phyloP scores from a whole-genome alignment of 805 yeast species.

The Metschnikowia cerradonensis region DNA sequence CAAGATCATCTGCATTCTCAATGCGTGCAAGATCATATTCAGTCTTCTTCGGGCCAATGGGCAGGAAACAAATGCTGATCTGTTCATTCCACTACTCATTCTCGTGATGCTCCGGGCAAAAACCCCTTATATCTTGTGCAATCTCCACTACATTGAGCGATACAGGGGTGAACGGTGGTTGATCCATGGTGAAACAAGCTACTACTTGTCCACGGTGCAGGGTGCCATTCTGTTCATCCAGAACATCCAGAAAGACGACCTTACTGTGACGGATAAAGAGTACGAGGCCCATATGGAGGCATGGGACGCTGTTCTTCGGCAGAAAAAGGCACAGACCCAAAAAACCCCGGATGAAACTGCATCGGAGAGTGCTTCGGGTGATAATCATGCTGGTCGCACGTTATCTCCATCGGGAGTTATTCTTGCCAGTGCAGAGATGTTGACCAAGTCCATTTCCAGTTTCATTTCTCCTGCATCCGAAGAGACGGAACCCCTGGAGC shows the following conservation, averaged over 20 bases:
- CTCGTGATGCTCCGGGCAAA: slow-evolving; percentile 70
- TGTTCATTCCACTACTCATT: slow-evolving; percentile 85
- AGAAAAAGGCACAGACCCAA: slow-evolving; percentile 5
- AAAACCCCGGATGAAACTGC: background rate
- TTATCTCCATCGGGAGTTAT: slow-evolving; percentile 39
- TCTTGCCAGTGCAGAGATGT: slow-evolving; percentile 46
- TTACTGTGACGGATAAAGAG: slow-evolving; percentile 61
- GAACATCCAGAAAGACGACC: slow-evolving; percentile 50
- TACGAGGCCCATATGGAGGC: slow-evolving; percentile 53
- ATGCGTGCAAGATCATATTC: slow-evolving; percentile 89
- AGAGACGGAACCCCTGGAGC: slow-evolving; percentile 6
- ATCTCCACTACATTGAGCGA: slow-evolving; percentile 78
- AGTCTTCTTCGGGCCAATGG: slow-evolving; percentile 74
- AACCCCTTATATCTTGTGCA: slow-evolving; percentile 65
- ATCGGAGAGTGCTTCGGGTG: no score
- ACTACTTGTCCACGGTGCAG: slow-evolving; percentile 84
- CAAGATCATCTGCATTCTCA: slow-evolving; percentile 84
- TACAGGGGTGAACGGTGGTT: slow-evolving; percentile 73
- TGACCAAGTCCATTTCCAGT: slow-evolving; percentile 46
- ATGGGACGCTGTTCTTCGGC: slow-evolving; percentile 37
- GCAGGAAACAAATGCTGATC: slow-evolving; percentile 80
- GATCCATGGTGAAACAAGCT: slow-evolving; percentile 80
- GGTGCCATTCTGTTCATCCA: slow-evolving; percentile 83
- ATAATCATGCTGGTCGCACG: slow-evolving; percentile 3
- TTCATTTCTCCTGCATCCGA: slow-evolving; percentile 38